These are phyloP conservation scores for Picochlorum sp. DNA, from an alignment of 139 green algal genomes.

Conservation along the genomic window DNA sequence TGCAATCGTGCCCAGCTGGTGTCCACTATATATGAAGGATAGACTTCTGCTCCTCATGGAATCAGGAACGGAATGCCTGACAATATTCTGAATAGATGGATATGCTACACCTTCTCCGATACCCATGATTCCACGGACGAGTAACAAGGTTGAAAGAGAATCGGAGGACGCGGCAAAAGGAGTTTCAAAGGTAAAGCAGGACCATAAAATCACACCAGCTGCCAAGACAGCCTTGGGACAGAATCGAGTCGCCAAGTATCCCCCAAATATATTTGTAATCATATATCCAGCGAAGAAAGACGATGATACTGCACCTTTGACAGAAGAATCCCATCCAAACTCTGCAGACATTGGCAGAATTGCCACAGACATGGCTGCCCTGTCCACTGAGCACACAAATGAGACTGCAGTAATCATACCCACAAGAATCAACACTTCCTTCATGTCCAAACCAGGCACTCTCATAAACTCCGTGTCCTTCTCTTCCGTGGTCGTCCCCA, in stretches of 20 bases:
- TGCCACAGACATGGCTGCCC: constrained; percentile 61
- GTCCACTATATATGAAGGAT: constrained; percentile 44
- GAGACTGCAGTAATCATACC: constrained; percentile 30
- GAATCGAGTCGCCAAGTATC: constrained; percentile 36
- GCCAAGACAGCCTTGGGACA: constrained; percentile 54
- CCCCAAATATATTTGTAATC: constrained; percentile 54
- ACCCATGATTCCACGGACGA: constrained; percentile 48
- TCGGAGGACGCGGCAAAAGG: constrained; percentile 39
- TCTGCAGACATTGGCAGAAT: constrained; percentile 64
- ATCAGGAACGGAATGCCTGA: constrained; percentile 37
- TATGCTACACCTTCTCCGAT: constrained; percentile 74
- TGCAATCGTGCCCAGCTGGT: constrained; percentile 52
- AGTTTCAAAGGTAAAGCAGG: constrained; percentile 64
- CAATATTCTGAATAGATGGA: constrained; percentile 60
- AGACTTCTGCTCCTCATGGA: constrained; percentile 35
- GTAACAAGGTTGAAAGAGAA: constrained; percentile 21
- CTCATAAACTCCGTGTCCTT: no score
- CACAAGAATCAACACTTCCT: constrained; percentile 16
- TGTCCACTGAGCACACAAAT: constrained; percentile 63
- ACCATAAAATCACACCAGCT: constrained; percentile 62
- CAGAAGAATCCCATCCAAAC: constrained; percentile 56
- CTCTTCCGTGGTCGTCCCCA: no score
- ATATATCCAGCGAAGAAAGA: constrained; percentile 67
- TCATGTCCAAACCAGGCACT: background rate
- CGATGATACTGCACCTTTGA: constrained; percentile 58